Conservation (phyloP, 202 grass and related monocot genomes). For the Alloteropsis angusta region DNA sequence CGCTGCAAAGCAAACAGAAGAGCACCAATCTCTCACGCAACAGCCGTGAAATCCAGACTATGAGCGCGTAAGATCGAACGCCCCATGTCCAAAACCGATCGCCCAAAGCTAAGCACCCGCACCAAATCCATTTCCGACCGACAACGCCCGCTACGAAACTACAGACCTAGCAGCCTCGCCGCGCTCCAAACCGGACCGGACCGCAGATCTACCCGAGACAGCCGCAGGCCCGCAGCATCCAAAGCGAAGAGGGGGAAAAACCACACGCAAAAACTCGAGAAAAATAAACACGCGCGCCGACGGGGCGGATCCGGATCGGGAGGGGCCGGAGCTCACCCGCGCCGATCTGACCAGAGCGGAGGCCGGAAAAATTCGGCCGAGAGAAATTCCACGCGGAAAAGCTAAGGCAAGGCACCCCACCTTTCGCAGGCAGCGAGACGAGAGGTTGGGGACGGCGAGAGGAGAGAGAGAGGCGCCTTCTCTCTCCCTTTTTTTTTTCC, state of each 20-base stretch:
- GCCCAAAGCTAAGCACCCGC: neutral
- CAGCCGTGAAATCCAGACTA: neutral
- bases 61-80: neutral
- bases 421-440: constrained; percentile 23
- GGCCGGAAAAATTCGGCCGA: neutral
- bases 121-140: neutral
- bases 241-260: too few species aligned
- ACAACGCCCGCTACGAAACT: neutral
- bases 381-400: neutral
- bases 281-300: neutral
- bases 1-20: too few species aligned
- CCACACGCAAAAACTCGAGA: neutral
- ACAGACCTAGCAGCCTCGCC: neutral
- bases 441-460: constrained; percentile 24
- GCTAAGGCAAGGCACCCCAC: neutral
- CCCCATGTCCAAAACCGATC: neutral
- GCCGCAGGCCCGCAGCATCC: too few species aligned
- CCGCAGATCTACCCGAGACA: constrained; percentile 20
- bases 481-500: neutral
- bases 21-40: too few species aligned
- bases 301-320: constrained; percentile 24
- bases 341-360: constrained; percentile 22
- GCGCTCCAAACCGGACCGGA: neutral
- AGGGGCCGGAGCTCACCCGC: constrained; percentile 3
- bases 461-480: constrained; percentile 1